Conservation (phyloP, 495 filamentous ascomycete genomes). For the Amphirosellinia nigrospora region DNA sequence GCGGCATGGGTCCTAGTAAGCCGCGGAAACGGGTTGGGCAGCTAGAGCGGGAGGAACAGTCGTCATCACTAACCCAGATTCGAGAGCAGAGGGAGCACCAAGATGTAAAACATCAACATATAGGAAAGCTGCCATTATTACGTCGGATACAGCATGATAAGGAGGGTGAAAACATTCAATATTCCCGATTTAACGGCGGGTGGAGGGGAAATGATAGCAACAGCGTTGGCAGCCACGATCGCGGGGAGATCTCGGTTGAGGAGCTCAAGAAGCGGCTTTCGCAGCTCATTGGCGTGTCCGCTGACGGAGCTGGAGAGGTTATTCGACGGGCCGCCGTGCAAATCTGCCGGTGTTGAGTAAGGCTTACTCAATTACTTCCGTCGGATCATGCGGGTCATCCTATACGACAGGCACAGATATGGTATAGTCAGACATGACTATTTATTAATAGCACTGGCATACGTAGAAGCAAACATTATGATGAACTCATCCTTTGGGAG, state of each 20-base stretch:
- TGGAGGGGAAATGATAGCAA: neutral
- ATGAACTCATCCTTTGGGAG: neutral
- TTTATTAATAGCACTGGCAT: conserved; percentile 16
- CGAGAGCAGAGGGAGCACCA: neutral
- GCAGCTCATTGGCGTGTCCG: conserved; percentile 35
- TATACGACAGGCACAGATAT: conserved; percentile 12
- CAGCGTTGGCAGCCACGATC: neutral
- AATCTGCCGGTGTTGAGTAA: neutral
- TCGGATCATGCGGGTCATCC: neutral
- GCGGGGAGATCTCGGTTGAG: conserved; percentile 37
- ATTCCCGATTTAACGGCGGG: conserved; percentile 16
- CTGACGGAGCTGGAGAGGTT: conserved; percentile 34
- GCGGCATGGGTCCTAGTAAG: neutral
- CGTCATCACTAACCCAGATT: neutral
- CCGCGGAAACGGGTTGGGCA: conserved; percentile 14
- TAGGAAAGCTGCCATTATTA: neutral
- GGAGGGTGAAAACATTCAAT: conserved; percentile 16
- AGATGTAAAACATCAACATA: neutral
- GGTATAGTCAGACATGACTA: neutral
- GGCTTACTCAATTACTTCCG: neutral
- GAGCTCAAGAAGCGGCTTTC: conserved; percentile 36
- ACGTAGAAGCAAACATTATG: too few species aligned
- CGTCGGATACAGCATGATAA: neutral
- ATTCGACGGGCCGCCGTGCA: conserved; percentile 31
- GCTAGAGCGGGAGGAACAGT: neutral